Percentiles rank a stretch among this genome's conserved stretches.
Evolutionary conservation across 2,329 filamentous ascomycete genomes (phyloP).

Genomic region (Pochonia chlamydosporia): DNA sequence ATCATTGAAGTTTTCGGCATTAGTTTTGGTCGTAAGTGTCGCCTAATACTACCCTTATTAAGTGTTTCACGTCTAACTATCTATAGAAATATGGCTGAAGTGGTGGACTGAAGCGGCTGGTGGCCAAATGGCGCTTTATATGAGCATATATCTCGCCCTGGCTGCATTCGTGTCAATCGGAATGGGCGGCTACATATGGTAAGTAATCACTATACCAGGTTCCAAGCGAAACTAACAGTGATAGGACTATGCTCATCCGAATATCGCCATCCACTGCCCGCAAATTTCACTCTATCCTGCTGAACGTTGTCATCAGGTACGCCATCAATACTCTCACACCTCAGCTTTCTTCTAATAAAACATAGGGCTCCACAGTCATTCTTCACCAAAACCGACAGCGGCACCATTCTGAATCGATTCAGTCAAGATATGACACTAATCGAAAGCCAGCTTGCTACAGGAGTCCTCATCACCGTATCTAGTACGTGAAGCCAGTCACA

Average conservation of each 20-base stretch:
- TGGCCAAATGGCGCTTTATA: conserved; percentile 11
- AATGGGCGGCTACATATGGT: conserved; percentile 9
- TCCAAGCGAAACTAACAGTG: background rate
- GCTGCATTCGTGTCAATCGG: conserved; percentile 6
- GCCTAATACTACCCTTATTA: too few relatives aligned
- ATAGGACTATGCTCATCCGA: conserved; percentile 10
- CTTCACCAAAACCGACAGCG: conserved; percentile 16
- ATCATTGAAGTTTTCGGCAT: conserved; percentile 10
- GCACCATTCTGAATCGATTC: conserved; percentile 16
- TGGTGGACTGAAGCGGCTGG: conserved; percentile 21
- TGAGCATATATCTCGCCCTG: conserved; percentile 11
- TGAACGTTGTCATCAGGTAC: conserved; percentile 9
- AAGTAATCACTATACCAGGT: background rate
- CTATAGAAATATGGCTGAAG: conserved; percentile 24
- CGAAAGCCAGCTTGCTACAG: conserved; percentile 6
- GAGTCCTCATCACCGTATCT: conserved; percentile 7
- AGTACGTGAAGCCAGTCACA: conserved; percentile 1
- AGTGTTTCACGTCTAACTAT: too few relatives aligned
- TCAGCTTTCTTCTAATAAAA: too few relatives aligned
- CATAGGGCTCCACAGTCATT: conserved; percentile 11
- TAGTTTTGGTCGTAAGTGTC: conserved; percentile 11
- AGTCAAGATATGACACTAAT: conserved; percentile 15
- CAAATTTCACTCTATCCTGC: conserved; percentile 9
- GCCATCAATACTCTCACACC: too few relatives aligned
- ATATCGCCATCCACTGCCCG: conserved; percentile 10